phyloP scores from a whole-genome alignment of 495 filamentous ascomycete species.

The Podospora tetraspora region DNA sequence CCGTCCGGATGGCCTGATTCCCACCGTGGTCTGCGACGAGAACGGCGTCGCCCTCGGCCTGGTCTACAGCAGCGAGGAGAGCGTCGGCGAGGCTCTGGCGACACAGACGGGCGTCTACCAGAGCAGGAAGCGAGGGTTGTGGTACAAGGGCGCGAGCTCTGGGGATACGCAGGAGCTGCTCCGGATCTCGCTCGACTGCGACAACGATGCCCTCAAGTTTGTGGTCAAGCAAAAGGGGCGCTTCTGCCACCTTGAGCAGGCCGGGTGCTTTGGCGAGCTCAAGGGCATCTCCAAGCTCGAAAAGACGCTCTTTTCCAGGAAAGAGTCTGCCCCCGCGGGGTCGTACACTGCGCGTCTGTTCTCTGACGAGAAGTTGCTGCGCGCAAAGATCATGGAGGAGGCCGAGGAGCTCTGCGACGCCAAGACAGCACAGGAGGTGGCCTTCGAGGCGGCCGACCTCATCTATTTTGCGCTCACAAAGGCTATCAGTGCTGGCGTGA shows the following conservation, averaged over 20 bases:
- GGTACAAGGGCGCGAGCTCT: conserved; percentile 94
- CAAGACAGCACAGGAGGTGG: conserved; percentile 70
- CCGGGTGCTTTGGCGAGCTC: conserved; percentile 85
- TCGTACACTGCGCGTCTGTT: conserved; percentile 94
- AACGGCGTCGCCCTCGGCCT: conserved; percentile 77
- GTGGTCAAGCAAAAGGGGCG: conserved; percentile 83
- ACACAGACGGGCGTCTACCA: conserved; percentile 93
- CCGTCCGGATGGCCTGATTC: conserved; percentile 73
- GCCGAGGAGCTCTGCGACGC: conserved; percentile 90
- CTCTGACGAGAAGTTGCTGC: conserved; percentile 78
- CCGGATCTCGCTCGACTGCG: conserved; percentile 80
- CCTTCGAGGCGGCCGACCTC: conserved; percentile 91
- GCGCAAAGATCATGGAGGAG: conserved; percentile 98
- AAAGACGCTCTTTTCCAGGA: conserved; percentile 74
- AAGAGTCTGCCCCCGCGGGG: conserved; percentile 71
- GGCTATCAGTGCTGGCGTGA: conserved; percentile 76
- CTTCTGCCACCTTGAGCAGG: conserved; percentile 91
- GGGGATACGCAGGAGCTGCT: conserved; percentile 89
- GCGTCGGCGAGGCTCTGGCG: conserved; percentile 75
- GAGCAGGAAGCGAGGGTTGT: conserved; percentile 86
- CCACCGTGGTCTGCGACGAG: conserved; percentile 86
- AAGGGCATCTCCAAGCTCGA: conserved; percentile 76
- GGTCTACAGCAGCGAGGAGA: conserved; percentile 90
- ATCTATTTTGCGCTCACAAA: conserved; percentile 93
- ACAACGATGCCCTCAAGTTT: conserved; percentile 86